Evolutionary conservation across 768 basidiomycete species (phyloP).

Genomic region (Tubosaeta sp.): DNA sequence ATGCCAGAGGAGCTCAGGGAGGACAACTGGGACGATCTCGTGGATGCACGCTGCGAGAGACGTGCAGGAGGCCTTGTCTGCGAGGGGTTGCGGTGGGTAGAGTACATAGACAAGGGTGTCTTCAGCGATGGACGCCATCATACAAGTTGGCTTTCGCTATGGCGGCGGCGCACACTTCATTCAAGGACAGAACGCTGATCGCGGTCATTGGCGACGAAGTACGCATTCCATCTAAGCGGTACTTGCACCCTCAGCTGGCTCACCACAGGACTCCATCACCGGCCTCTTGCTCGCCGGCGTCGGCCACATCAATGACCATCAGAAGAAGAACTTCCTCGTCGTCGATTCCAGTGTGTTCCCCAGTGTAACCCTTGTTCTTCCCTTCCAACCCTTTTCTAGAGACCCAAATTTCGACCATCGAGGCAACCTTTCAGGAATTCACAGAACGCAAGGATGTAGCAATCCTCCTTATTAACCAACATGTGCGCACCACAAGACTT

Average conservation of each 20-base stretch:
- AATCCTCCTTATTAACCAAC: conserved; percentile 96
- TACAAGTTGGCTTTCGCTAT: conserved; percentile 31
- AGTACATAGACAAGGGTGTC: conserved; percentile 80
- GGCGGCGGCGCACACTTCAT: conserved; percentile 48
- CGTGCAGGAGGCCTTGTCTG: conserved; percentile 58
- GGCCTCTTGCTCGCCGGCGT: conserved; percentile 93
- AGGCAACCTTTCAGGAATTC: conserved; percentile 90
- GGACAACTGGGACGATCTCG: conserved; percentile 46
- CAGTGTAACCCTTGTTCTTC: neutral
- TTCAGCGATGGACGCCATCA: conserved; percentile 62
- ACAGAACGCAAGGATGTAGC: conserved; percentile 94
- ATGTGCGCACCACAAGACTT: conserved; percentile 51
- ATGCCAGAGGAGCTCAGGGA: conserved; percentile 75
- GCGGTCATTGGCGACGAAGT: conserved; percentile 99
- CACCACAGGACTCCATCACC: conserved; percentile 86
- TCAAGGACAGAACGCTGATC: conserved; percentile 81
- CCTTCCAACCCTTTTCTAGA: conserved; percentile 44
- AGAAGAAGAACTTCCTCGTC: conserved; percentile 97
- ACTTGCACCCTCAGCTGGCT: conserved; percentile 7
- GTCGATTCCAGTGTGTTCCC: conserved; percentile 82
- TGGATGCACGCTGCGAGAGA: conserved; percentile 68
- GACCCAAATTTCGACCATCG: conserved; percentile 87
- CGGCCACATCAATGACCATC: conserved; percentile 83
- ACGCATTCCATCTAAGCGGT: conserved; percentile 8
- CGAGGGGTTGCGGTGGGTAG: conserved; percentile 50